Conservation (phyloP, 768 basidiomycete genomes). For the Lanmaoa pseudosensibilis region DNA sequence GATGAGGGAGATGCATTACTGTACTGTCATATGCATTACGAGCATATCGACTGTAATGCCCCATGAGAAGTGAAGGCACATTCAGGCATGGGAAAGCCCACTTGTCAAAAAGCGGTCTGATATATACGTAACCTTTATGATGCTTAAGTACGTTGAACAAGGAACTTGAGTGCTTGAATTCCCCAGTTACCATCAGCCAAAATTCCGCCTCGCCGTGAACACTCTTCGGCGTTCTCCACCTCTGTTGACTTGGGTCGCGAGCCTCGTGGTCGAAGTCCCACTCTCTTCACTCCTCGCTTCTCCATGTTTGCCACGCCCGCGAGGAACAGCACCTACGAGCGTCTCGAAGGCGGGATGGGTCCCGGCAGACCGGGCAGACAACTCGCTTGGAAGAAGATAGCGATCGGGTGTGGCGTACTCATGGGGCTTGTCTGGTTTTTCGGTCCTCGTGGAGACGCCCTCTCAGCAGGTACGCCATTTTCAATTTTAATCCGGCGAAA, state of each 20-base stretch:
- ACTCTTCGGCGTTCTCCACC: constrained; percentile 29
- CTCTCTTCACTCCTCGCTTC: constrained; percentile 1
- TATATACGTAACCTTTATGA: background rate
- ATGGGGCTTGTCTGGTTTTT: constrained; percentile 67
- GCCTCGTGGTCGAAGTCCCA: constrained; percentile 25
- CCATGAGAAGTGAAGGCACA: background rate
- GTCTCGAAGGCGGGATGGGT: constrained; percentile 62
- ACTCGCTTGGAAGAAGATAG: constrained; percentile 66
- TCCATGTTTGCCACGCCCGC: constrained; percentile 34
- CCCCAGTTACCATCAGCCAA: constrained; percentile 1
- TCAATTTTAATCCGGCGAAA: background rate
- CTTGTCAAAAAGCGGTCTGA: no score
- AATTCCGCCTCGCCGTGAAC: constrained; percentile 19
- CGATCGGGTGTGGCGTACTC: constrained; percentile 54
- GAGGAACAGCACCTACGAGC: constrained; percentile 52
- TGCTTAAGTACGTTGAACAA: background rate
- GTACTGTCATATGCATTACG: no score
- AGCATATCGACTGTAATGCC: no score
- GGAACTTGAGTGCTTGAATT: background rate
- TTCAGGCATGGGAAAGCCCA: background rate
- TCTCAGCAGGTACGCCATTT: constrained; percentile 21
- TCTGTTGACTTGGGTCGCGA: constrained; percentile 28
- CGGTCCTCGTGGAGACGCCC: constrained; percentile 42
- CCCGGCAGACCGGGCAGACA: constrained; percentile 39
- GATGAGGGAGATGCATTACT: no score